Conservation (phyloP, 2,329 filamentous ascomycete genomes). For the Canariomyces notabilis region DNA sequence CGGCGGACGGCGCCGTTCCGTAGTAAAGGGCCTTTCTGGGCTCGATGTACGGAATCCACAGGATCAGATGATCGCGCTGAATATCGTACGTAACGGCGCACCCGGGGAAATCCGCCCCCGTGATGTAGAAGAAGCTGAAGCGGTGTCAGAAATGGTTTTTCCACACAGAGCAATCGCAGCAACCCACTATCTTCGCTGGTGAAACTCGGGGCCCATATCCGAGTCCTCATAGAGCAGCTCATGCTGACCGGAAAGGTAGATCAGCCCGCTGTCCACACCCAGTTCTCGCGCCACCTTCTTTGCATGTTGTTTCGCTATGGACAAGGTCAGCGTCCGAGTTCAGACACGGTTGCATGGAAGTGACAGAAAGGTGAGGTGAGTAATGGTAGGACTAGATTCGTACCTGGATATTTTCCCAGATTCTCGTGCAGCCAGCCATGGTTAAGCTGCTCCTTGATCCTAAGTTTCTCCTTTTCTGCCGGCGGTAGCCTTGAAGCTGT, state of each 20-base stretch:
- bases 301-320: slow-evolving; percentile 51
- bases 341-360: no score
- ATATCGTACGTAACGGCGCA: slow-evolving; percentile 56
- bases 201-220: slow-evolving; percentile 51
- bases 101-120: slow-evolving; percentile 49
- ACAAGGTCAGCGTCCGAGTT: neutral
- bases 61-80: slow-evolving; percentile 54
- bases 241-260: slow-evolving; percentile 51
- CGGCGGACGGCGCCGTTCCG: slow-evolving; percentile 54
- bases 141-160: neutral
- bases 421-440: slow-evolving; percentile 17
- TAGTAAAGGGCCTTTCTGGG: slow-evolving; percentile 58
- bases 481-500: neutral
- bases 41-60: slow-evolving; percentile 70
- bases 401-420: slow-evolving; percentile 25
- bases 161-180: neutral
- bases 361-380: no score
- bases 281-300: slow-evolving; percentile 51
- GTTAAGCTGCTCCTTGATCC: slow-evolving; percentile 17
- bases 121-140: slow-evolving; percentile 54
- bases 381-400: neutral
- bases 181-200: slow-evolving; percentile 54
- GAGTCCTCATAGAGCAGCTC: slow-evolving; percentile 53
- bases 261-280: slow-evolving; percentile 44
- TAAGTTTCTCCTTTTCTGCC: slow-evolving; percentile 9